Percentiles rank a stretch among this genome's conserved stretches.
Conservation (phyloP, 345 rosid species). For the Sapria himalayana region DNA sequence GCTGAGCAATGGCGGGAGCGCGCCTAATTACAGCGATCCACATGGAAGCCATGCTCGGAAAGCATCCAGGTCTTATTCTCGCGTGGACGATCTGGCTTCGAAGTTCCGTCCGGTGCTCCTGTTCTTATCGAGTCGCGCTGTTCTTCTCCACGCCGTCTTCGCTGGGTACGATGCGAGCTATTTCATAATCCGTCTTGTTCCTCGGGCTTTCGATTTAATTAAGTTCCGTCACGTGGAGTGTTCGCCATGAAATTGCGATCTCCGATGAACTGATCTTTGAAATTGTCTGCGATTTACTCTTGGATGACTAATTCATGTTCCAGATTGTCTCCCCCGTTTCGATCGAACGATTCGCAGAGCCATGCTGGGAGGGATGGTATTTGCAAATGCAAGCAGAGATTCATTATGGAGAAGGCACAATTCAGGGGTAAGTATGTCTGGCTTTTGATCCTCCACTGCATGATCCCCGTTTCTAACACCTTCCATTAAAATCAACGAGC, state of each 20-base stretch:
- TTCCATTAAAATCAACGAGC: too few species aligned
- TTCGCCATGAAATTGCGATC: too few species aligned
- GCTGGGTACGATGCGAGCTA: slow-evolving; percentile 27
- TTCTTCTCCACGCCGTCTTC: slow-evolving; percentile 41
- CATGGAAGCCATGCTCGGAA: slow-evolving; percentile 7
- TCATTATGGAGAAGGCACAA: slow-evolving; percentile 35
- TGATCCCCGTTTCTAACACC: background rate
- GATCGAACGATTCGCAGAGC: slow-evolving; percentile 16
- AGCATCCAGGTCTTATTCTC: background rate
- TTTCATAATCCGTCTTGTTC: background rate
- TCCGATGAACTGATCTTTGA: too few species aligned
- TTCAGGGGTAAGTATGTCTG: slow-evolving; percentile 31
- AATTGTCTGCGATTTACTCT: too few species aligned
- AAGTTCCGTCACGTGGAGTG: background rate
- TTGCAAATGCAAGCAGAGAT: slow-evolving; percentile 25
- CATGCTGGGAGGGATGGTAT: slow-evolving; percentile 21
- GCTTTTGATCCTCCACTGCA: background rate
- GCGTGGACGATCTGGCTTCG: slow-evolving; percentile 9
- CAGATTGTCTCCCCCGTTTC: background rate
- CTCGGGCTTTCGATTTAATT: background rate
- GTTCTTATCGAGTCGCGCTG: slow-evolving; percentile 43
- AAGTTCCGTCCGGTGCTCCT: slow-evolving; percentile 25
- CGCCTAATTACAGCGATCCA: slow-evolving; percentile 9
- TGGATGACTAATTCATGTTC: background rate
- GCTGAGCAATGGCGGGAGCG: slow-evolving; percentile 6